Evolutionary conservation across 2,329 filamentous ascomycete genomes (phyloP).

Genomic region (Hypoxylon rubiginosum): DNA sequence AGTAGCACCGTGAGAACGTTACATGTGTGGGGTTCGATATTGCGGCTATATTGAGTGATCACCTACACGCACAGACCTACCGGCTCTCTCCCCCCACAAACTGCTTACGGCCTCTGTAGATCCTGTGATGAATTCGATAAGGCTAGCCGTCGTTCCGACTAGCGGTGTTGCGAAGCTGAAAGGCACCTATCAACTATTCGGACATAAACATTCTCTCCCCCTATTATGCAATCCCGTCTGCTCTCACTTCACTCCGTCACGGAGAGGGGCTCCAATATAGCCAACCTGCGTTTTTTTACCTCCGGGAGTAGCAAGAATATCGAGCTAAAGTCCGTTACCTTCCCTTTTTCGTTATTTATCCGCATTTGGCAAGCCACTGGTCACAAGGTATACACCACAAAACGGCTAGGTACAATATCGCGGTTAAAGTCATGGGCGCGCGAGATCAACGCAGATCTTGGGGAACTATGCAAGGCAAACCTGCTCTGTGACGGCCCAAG

Average conservation of each 20-base stretch:
- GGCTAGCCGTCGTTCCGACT: slow-evolving; percentile 20
- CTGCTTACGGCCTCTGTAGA: slow-evolving; percentile 10
- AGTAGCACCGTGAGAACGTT: slow-evolving; percentile 37
- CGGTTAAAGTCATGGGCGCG: slow-evolving; percentile 41
- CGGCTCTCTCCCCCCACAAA: slow-evolving; percentile 10
- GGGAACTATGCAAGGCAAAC: slow-evolving; percentile 28
- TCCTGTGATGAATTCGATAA: slow-evolving; percentile 1
- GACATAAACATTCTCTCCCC: neutral
- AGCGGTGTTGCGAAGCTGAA: slow-evolving; percentile 7
- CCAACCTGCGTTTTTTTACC: slow-evolving; percentile 6
- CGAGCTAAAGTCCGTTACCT: slow-evolving; percentile 8
- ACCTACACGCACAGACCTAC: slow-evolving; percentile 8
- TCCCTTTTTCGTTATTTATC: slow-evolving; percentile 37
- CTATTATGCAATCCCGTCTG: neutral
- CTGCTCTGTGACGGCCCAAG: slow-evolving; percentile 28
- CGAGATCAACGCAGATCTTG: slow-evolving; percentile 38
- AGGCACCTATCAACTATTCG: neutral
- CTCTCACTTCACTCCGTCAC: neutral
- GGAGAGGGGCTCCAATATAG: slow-evolving; percentile 12
- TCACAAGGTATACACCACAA: slow-evolving; percentile 18
- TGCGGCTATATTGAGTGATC: slow-evolving; percentile 42
- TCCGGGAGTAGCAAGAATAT: slow-evolving; percentile 10
- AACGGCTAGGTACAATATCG: slow-evolving; percentile 25
- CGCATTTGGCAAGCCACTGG: slow-evolving; percentile 23
- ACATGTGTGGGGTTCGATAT: slow-evolving; percentile 43